These are phyloP conservation scores for Maudiozyma serrabonitensis DNA, from an alignment of 805 yeast species.

Conservation along the genomic window DNA sequence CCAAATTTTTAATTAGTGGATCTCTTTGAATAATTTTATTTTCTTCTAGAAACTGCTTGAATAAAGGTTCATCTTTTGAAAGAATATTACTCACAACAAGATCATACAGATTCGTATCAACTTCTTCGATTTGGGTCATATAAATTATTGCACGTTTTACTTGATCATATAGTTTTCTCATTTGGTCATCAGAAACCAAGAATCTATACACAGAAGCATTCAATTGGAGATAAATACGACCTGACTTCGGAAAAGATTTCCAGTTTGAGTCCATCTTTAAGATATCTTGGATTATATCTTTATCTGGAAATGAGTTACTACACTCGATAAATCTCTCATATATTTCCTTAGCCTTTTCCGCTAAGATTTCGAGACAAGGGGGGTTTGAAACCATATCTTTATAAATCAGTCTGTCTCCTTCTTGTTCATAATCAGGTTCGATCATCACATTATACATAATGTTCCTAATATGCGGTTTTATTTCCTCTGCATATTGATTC, in stretches of 20 bases:
- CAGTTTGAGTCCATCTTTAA: constrained; percentile 31
- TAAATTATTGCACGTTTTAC: constrained; percentile 77
- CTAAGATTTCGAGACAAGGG: constrained; percentile 15
- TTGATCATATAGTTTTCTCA: constrained; percentile 54
- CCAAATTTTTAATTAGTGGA: constrained; percentile 37
- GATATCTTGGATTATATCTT: constrained; percentile 45
- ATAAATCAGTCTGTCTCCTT: constrained; percentile 23
- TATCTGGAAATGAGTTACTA: constrained; percentile 37
- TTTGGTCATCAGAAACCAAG: constrained; percentile 44
- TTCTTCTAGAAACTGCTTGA: constrained; percentile 44
- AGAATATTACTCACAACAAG: constrained; percentile 19
- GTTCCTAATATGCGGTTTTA: constrained; percentile 19
- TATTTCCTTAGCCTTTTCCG: constrained; percentile 32
- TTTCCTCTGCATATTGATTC: constrained; percentile 27
- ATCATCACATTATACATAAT: constrained; percentile 19
- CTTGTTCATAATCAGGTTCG: constrained; percentile 24
- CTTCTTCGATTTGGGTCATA: constrained; percentile 70
- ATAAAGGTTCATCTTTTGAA: constrained; percentile 57
- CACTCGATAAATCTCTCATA: constrained; percentile 35
- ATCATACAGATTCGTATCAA: constrained; percentile 56
- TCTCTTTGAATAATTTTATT: constrained; percentile 28
- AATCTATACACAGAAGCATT: constrained; percentile 44
- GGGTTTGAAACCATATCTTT: constrained; percentile 24
- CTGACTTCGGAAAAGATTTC: constrained; percentile 32
- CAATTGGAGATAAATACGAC: constrained; percentile 37